Evolutionary conservation across 345 rosid species (phyloP).

Genomic region (Syzygium aromaticum): DNA sequence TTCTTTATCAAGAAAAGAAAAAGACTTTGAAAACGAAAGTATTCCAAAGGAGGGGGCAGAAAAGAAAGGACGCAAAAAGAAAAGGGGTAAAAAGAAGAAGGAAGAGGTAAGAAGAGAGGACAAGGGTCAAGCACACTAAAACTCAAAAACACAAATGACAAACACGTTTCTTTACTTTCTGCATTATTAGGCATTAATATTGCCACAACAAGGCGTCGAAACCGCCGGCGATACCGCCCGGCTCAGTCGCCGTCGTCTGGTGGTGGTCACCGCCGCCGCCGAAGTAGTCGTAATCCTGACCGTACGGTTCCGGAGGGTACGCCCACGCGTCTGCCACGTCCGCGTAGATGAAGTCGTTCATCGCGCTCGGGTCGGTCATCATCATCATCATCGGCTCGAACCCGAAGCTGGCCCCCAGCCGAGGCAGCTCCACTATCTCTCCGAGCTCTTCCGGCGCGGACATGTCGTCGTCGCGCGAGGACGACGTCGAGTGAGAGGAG

Average conservation of each 20-base stretch:
- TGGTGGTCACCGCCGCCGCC: conserved; percentile 2
- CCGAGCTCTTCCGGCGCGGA: conserved; percentile 50
- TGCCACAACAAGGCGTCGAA: conserved; percentile 37
- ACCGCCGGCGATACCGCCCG: conserved; percentile 6
- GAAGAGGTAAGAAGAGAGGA: background rate
- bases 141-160: background rate
- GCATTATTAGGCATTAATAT: conserved; percentile 10
- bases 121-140: background rate
- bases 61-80: background rate
- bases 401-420: conserved; percentile 40
- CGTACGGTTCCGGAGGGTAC: conserved; percentile 8
- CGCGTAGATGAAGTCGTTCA: conserved; percentile 48
- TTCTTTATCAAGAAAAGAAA: background rate
- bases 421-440: conserved; percentile 84
- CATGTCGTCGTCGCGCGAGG: background rate
- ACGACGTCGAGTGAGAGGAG: background rate
- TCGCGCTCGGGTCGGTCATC: conserved; percentile 19
- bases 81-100: background rate
- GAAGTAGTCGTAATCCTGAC: background rate
- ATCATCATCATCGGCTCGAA: conserved; percentile 1
- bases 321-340: conserved; percentile 43
- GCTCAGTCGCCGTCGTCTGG: conserved; percentile 24
- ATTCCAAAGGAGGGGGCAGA: background rate
- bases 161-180: background rate
- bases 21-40: background rate